These are phyloP conservation scores for Mycena venus DNA, from an alignment of 768 basidiomycete species.

Conservation along the genomic window DNA sequence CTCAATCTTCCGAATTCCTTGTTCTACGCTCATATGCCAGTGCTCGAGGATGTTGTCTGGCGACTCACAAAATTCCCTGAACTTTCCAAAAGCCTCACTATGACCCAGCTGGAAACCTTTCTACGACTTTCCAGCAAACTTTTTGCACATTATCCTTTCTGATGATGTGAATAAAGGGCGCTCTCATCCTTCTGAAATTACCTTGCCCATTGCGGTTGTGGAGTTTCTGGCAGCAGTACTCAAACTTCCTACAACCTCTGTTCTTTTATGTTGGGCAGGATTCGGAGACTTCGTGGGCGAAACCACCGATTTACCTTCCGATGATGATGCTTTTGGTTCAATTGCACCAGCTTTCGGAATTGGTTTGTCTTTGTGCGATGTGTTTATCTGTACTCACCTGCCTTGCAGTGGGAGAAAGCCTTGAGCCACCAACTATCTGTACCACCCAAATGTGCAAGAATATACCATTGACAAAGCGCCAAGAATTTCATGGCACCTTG, in stretches of 20 bases:
- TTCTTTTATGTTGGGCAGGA: conserved; percentile 2
- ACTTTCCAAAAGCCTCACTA: neutral
- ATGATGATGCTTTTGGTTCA: neutral
- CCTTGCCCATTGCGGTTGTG: neutral
- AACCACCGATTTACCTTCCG: neutral
- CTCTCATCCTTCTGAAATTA: neutral
- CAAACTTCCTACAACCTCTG: neutral
- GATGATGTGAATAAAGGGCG: neutral
- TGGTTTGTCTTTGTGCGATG: neutral
- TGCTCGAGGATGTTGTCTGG: neutral
- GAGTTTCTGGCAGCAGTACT: neutral
- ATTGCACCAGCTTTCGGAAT: neutral
- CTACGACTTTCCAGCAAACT: neutral
- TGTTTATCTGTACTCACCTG: neutral
- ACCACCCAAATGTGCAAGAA: neutral
- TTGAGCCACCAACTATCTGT: neutral
- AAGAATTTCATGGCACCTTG: neutral
- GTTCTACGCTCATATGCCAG: neutral
- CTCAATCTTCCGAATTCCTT: too few relatives aligned
- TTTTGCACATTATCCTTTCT: neutral
- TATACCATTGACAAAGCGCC: neutral
- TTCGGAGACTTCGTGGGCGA: neutral
- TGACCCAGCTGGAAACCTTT: neutral
- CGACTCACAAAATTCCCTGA: neutral
- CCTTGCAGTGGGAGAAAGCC: neutral